These are phyloP conservation scores for Pestalotiopsis sp. DNA, from an alignment of 2,329 filamentous ascomycete genomes.

Conservation along the genomic window DNA sequence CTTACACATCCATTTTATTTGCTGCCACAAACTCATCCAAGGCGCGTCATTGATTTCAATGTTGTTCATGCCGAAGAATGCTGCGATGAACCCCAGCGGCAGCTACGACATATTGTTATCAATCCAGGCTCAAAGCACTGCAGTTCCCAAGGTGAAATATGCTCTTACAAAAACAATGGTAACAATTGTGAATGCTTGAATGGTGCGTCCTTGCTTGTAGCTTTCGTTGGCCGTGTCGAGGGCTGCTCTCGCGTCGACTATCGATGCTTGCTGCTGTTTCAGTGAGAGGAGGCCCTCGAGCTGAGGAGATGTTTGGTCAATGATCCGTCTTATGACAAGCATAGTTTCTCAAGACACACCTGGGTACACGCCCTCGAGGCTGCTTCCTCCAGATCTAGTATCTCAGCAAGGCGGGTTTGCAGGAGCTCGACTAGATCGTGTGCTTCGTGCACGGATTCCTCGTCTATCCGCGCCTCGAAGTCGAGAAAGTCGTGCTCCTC, in stretches of 20 bases:
- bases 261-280: conserved; percentile 36
- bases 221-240: conserved; percentile 31
- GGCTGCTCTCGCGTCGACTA: conserved; percentile 34
- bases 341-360: conserved; percentile 16
- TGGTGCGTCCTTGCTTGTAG: conserved; percentile 31
- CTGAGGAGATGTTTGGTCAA: conserved; percentile 11
- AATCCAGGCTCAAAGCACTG: neutral
- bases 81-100: conserved; percentile 38
- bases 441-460: conserved; percentile 1
- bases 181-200: conserved; percentile 36
- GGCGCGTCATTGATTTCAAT: conserved; percentile 22
- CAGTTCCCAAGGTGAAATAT: too few relatives aligned
- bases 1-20: conserved; percentile 28
- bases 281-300: conserved; percentile 31
- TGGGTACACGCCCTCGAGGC: conserved; percentile 21
- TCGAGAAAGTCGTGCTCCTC: neutral
- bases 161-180: conserved; percentile 35
- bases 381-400: conserved; percentile 27
- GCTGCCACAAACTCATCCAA: conserved; percentile 18
- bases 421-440: neutral
- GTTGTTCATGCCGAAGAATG: conserved; percentile 42
- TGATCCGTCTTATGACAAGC: neutral
- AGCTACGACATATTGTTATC: conserved; percentile 24
- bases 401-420: neutral
- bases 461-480: neutral